Percentiles rank a stretch among this genome's conserved stretches.
Evolutionary conservation across 805 yeast genomes (phyloP).

Genomic region (Saccharomycopsis fermentans): DNA sequence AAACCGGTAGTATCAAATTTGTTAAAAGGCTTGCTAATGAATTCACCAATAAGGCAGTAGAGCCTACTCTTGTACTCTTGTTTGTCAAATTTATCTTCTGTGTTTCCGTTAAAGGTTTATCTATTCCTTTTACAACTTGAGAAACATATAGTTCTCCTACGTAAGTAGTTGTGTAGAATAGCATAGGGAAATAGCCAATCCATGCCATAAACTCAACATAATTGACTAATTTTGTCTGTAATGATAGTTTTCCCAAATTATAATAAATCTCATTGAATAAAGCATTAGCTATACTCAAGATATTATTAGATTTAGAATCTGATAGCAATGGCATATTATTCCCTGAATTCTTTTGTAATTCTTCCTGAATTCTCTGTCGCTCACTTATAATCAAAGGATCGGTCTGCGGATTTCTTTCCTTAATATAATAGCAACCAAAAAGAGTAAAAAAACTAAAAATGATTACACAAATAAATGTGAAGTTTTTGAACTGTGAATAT

Average conservation of each 20-base stretch:
- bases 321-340: background rate
- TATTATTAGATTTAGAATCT: conserved; percentile 4
- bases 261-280: conserved; percentile 18
- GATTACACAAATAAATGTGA: conserved; percentile 34
- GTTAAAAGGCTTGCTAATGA: conserved; percentile 37
- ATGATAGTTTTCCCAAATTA: conserved; percentile 31
- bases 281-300: conserved; percentile 20
- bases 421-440: conserved; percentile 31
- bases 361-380: conserved; percentile 26
- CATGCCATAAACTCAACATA: conserved; percentile 54
- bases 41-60: conserved; percentile 40
- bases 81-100: conserved; percentile 32
- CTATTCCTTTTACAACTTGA: conserved; percentile 27
- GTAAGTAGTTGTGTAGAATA: conserved; percentile 55
- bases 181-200: conserved; percentile 59
- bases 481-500: conserved; percentile 40
- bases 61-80: conserved; percentile 41
- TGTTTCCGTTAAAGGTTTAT: conserved; percentile 29
- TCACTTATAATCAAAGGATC: conserved; percentile 32
- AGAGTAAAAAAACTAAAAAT: conserved; percentile 33
- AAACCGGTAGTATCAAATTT: conserved; percentile 35
- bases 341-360: conserved; percentile 21
- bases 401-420: conserved; percentile 40
- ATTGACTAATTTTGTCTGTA: conserved; percentile 42
- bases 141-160: conserved; percentile 47